Evolutionary conservation across 2,329 filamentous ascomycete species (phyloP), one percentile per base, ranked within the genome.

Genomic region (Pseudonectria buxi): DNA sequence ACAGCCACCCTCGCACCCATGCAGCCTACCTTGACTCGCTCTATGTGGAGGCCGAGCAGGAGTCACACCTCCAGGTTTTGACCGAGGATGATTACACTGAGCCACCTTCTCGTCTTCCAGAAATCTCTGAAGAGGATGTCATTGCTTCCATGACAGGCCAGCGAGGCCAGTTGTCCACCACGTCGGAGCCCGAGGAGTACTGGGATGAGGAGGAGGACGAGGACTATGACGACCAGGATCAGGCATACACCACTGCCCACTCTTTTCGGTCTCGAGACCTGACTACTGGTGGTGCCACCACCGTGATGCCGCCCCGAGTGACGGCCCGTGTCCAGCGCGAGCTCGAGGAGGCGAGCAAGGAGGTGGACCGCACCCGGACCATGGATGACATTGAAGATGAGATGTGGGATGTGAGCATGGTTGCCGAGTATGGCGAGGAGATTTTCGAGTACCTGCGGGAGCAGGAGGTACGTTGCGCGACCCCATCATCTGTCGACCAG

Each of bases 341-440:
- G 63, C 69, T 96, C 27, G 79, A 83, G 11, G 60, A 68, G 13
- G 74, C 75, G 3, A 81, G 74, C 51, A 56, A 71, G 6, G 71
- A 81, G 41, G 85, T 94, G 11, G 77, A 86, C 47, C 76, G 82
- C 39, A 78, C 74, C 18, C 73, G 76, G 16, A 79, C 78, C 1
- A 59, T 67, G 4, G 85, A 92, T 39, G 88, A 95, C 39, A 69
- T 88, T 29, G 85, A 94, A 43, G 90, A 95, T 46, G 90, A 96
- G 57, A 70, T 75, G 34, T 94, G 84, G 79, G 92, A 96, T 56
- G 87, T 90, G 24, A 95, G 86, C 57, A 96, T 98, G 92, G 92
- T 96, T 33, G 85, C 89, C 10, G 90, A 96, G 57, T 98, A 98
- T 55, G 83, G 84, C 31, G 87, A 95, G 12, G 92, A 98, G 53